Evolutionary conservation across 768 basidiomycete genomes (phyloP).

Genomic region (Phylloporus sp.): DNA sequence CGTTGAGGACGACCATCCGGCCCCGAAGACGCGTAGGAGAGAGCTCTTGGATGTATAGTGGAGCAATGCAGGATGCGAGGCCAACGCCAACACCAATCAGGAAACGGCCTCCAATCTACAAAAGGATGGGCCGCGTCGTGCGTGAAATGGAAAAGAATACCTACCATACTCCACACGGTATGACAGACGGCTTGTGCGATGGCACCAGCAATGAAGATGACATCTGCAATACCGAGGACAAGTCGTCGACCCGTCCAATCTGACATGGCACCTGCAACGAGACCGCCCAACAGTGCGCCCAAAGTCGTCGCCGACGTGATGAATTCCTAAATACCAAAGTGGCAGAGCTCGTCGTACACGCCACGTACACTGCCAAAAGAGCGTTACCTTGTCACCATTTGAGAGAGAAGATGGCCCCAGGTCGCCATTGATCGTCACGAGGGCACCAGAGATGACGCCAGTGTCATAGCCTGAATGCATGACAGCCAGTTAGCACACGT

Average conservation of each 20-base stretch:
- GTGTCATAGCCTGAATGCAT: conserved; percentile 64
- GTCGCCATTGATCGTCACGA: conserved; percentile 66
- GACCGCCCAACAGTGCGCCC: conserved; percentile 71
- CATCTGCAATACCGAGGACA: conserved; percentile 61
- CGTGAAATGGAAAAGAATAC: conserved; percentile 1
- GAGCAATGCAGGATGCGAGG: conserved; percentile 71
- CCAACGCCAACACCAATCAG: conserved; percentile 73
- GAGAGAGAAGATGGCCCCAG: conserved; percentile 54
- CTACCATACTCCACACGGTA: conserved; percentile 65
- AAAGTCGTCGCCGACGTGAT: conserved; percentile 68
- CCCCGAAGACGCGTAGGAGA: conserved; percentile 71
- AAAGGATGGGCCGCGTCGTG: background rate
- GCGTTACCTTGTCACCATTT: conserved; percentile 52
- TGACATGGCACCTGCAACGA: conserved; percentile 62
- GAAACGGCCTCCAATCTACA: conserved; percentile 75
- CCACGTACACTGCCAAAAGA: background rate
- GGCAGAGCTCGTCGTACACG: background rate
- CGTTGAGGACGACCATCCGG: conserved; percentile 68
- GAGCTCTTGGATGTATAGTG: conserved; percentile 80
- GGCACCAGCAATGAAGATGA: conserved; percentile 72
- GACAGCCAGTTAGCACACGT: conserved; percentile 1
- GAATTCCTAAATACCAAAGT: conserved; percentile 51
- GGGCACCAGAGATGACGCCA: conserved; percentile 75
- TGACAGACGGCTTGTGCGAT: conserved; percentile 66
- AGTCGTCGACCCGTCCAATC: conserved; percentile 66